Conservation (phyloP, 352 stramenopile species). For the Globisporangium splendens region DNA sequence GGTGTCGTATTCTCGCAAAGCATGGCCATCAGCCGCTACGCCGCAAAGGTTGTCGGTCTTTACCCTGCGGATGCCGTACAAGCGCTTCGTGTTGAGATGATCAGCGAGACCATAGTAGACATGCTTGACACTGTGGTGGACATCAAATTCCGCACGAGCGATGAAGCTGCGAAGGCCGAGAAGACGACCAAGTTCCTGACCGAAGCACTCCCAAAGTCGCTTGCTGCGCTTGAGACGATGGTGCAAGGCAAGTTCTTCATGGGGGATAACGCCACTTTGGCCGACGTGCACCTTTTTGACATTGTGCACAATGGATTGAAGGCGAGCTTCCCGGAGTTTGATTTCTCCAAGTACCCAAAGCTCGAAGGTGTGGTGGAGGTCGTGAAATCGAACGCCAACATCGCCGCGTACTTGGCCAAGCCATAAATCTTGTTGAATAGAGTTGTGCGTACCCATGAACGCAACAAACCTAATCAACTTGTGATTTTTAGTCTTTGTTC, state of each 20-base stretch:
- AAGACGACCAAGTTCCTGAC: not conserved
- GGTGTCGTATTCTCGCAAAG: slow-evolving; percentile 45
- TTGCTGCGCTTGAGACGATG: slow-evolving; percentile 34
- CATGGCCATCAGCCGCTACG: slow-evolving; percentile 56
- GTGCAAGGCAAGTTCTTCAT: slow-evolving; percentile 50
- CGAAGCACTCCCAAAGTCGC: not conserved
- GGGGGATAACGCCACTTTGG: slow-evolving; percentile 33
- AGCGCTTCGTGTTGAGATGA: slow-evolving; percentile 40
- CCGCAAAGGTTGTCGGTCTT: slow-evolving; percentile 38
- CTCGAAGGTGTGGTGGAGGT: slow-evolving; percentile 15
- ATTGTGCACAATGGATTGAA: slow-evolving; percentile 35
- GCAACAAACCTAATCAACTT: too few species aligned
- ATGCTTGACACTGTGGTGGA: slow-evolving; percentile 27
- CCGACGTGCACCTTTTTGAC: slow-evolving; percentile 43
- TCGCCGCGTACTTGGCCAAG: slow-evolving; percentile 30
- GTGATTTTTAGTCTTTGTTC: too few species aligned
- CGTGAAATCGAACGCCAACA: slow-evolving; percentile 19
- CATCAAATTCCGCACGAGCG: slow-evolving; percentile 27
- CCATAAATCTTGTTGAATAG: too few species aligned
- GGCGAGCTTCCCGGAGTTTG: slow-evolving; percentile 21
- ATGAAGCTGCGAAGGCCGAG: slow-evolving; percentile 19
- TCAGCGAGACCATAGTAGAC: slow-evolving; percentile 44
- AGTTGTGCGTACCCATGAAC: not conserved
- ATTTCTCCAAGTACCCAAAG: slow-evolving; percentile 20
- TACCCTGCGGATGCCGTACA: slow-evolving; percentile 41